Percentiles rank a stretch among this genome's conserved stretches.
Evolutionary conservation across 2,329 filamentous ascomycete species (phyloP).

Genomic region (Aphanoascus verrucosus): DNA sequence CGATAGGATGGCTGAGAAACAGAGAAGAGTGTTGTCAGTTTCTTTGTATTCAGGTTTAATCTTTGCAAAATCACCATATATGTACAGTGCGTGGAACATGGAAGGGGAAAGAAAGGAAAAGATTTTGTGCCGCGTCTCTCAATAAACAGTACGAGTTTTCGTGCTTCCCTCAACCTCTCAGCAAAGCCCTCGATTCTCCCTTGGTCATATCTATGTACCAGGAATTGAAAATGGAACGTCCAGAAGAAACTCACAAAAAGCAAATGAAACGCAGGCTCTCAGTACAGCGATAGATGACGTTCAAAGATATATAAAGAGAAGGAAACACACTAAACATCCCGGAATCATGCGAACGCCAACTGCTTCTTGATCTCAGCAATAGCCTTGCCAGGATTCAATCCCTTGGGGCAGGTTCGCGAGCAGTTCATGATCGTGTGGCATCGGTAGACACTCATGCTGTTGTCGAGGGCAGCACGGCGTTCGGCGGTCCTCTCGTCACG

Average conservation of each 20-base stretch:
- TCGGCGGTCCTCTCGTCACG: conserved; percentile 81
- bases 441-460: conserved; percentile 97
- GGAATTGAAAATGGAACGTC: not conserved
- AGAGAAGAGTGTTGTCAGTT: not conserved
- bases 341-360: conserved; percentile 48
- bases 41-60: conserved; percentile 4
- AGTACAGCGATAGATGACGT: not conserved
- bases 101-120: not conserved
- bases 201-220: conserved; percentile 5
- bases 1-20: not conserved
- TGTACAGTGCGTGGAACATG: conserved; percentile 5
- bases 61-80: conserved; percentile 8
- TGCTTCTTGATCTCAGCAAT: conserved; percentile 99
- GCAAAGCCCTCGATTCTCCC: not conserved
- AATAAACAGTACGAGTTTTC: not conserved
- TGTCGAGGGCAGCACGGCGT: conserved; percentile 85
- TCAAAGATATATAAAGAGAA: conserved; percentile 1
- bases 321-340: conserved; percentile 16
- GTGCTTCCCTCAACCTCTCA: not conserved
- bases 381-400: conserved; percentile 85
- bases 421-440: conserved; percentile 99
- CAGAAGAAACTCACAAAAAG: conserved; percentile 3
- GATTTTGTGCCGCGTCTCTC: not conserved
- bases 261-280: conserved; percentile 10
- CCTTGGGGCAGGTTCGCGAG: conserved; percentile 95